These are phyloP conservation scores for Thoreauomyces humboldtii DNA, from an alignment of 192 early-diverging fungal species.

Conservation along the genomic window DNA sequence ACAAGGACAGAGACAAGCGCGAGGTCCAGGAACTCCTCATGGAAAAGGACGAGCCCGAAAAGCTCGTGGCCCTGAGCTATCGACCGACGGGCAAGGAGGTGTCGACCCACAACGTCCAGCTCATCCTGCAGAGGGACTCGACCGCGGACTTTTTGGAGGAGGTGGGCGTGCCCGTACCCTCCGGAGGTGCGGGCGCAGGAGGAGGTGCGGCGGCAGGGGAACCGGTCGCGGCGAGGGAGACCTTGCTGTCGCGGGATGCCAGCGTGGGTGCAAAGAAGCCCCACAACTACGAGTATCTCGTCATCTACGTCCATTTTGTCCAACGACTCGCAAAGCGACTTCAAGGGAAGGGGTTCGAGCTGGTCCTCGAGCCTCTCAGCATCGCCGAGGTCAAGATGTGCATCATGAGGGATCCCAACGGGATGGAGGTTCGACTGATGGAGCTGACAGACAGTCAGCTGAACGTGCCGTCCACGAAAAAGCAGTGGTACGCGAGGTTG, in stretches of 20 bases:
- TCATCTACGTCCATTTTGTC: conserved; percentile 60
- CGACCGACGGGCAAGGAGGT: conserved; percentile 1
- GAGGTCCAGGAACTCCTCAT: not conserved
- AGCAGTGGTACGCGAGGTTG: conserved; percentile 52
- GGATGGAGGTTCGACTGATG: conserved; percentile 50
- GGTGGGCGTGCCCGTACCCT: not conserved
- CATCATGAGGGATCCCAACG: conserved; percentile 52
- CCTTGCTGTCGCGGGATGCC: not conserved
- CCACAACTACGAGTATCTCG: conserved; percentile 51
- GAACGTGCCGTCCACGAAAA: conserved; percentile 31
- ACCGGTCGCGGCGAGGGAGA: not conserved
- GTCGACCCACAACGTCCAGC: conserved; percentile 22
- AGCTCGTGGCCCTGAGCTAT: conserved; percentile 26
- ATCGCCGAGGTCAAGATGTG: conserved; percentile 49
- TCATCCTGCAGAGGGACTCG: conserved; percentile 32
- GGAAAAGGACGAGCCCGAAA: not conserved
- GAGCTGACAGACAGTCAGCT: conserved; percentile 47
- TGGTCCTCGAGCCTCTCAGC: conserved; percentile 27
- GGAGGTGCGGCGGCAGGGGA: no score
- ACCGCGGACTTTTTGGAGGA: not conserved
- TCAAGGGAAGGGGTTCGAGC: conserved; percentile 38
- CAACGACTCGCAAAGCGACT: conserved; percentile 47
- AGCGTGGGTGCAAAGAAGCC: not conserved
- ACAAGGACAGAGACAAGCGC: not conserved
- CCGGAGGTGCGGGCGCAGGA: not conserved